Evolutionary conservation across 371 early-diverging fungal genomes (phyloP), one percentile per base, ranked within the genome.

Genomic region (Dichotomocladium elegans): DNA sequence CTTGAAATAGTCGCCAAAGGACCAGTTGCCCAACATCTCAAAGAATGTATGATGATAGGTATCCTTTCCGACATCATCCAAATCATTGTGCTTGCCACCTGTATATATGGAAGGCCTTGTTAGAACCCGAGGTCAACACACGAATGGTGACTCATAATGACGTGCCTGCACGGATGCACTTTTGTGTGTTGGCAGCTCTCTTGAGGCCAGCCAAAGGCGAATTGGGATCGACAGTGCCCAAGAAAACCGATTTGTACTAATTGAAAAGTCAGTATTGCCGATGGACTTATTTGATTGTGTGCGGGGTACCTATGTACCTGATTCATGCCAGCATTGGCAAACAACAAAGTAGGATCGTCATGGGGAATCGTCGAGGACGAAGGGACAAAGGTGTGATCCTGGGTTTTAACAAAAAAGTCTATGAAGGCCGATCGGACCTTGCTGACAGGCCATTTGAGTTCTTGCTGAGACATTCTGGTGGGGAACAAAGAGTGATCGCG

Each of bases 1-100:
- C 88, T 99, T 99, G 78, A 99, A 99, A 74, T 99, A 99, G 65
- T 99, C 98, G 50, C 99, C 99, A 81, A 99, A 99, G 19, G 99
- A 98, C 99, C 99, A 99, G 83, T 99, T 99, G 50, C 99, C 99
- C 76, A 99, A 79, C 99, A 99, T 99, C 78, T 99, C 99, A 81
- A 99, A 99, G 81, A 96, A 99, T 31, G 99, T 99, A 74, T 99
- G 99, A 75, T 99, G 99, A 72, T 99, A 99, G 6, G 93, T 94
- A 68, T 99, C 99, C 70, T 93, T 97, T 53, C 99, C 99, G 19
- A 99, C 99, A 77, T 99, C 99, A 52, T 99, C 99, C 53, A 99
- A 86, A 78, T 99, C 99, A 70, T 99, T 99, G 77, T 99, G 99
- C 81, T 99, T 99, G 47, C 99, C 99, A 68, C 99, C 95, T 94